Percentiles rank a stretch among this genome's conserved stretches.
Evolutionary conservation across 2,329 filamentous ascomycete genomes (phyloP).

Genomic region (Diaporthe humulicola): DNA sequence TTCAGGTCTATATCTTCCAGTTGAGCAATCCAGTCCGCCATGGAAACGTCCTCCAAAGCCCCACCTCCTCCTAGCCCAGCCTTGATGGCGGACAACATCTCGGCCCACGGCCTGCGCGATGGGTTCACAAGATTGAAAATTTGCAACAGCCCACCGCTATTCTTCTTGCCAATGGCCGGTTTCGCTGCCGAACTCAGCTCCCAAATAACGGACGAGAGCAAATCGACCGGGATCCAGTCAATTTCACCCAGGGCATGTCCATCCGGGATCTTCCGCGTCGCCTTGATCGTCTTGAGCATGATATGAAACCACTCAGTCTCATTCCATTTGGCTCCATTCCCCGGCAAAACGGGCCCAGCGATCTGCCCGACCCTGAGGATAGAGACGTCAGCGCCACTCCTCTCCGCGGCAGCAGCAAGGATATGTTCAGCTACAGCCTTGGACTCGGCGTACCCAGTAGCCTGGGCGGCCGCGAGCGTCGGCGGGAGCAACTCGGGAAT

Average conservation of each 20-base stretch:
- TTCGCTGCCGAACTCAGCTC: constrained; percentile 34
- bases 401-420: constrained; percentile 32
- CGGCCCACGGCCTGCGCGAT: constrained; percentile 13
- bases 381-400: constrained; percentile 10
- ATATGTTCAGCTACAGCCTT: constrained; percentile 41
- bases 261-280: constrained; percentile 41
- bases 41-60: neutral
- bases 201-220: constrained; percentile 38
- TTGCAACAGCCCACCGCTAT: neutral
- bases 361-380: constrained; percentile 44
- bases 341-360: constrained; percentile 36
- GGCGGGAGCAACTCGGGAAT: constrained; percentile 37
- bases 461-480: constrained; percentile 29
- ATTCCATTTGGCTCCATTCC: constrained; percentile 40
- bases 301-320: constrained; percentile 43
- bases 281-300: constrained; percentile 39
- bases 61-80: neutral
- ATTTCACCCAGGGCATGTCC: constrained; percentile 29
- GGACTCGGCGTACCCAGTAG: constrained; percentile 42
- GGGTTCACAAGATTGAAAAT: constrained; percentile 31
- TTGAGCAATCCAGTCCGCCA: constrained; percentile 21
- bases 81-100: constrained; percentile 1
- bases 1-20: neutral
- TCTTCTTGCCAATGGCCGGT: too few relatives aligned
- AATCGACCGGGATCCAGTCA: constrained; percentile 43